phyloP scores from a whole-genome alignment of 768 basidiomycete genomes.

The Rhizopogon vulgaris region DNA sequence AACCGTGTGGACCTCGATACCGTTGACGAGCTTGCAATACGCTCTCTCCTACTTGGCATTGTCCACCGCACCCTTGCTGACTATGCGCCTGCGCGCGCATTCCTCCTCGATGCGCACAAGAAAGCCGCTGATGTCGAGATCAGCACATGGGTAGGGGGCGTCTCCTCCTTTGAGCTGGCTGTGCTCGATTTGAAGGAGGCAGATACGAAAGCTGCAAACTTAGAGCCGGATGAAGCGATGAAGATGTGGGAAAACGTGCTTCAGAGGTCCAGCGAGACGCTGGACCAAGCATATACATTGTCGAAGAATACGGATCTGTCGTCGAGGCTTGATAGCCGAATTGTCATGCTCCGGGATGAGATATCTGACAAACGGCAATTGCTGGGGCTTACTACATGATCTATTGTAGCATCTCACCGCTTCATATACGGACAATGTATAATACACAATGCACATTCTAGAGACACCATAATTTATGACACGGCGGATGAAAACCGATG shows the following conservation, averaged over 20 bases:
- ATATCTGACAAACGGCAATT: slow-evolving; percentile 55
- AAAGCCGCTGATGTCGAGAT: slow-evolving; percentile 36
- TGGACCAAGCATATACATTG: slow-evolving; percentile 45
- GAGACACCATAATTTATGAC: background rate
- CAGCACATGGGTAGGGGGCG: slow-evolving; percentile 63
- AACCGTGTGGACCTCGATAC: slow-evolving; percentile 47
- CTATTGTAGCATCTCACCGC: background rate
- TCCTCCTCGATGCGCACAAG: slow-evolving; percentile 46
- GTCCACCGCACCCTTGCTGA: slow-evolving; percentile 52
- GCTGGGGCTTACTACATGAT: slow-evolving; percentile 18
- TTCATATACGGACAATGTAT: background rate
- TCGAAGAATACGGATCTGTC: slow-evolving; percentile 55
- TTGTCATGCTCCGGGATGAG: slow-evolving; percentile 67
- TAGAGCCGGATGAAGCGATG: slow-evolving; percentile 24
- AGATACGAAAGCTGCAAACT: slow-evolving; percentile 28
- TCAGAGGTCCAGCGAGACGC: slow-evolving; percentile 38
- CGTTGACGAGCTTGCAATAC: slow-evolving; percentile 63
- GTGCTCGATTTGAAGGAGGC: slow-evolving; percentile 65
- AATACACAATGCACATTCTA: background rate
- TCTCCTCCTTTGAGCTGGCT: slow-evolving; percentile 65
- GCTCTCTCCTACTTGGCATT: slow-evolving; percentile 64
- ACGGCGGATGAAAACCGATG: background rate
- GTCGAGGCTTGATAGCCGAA: slow-evolving; percentile 62
- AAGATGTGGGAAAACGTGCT: slow-evolving; percentile 44
- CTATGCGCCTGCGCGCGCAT: slow-evolving; percentile 37